Conservation (phyloP, 345 rosid genomes). For the Eutrema heterophyllum region DNA sequence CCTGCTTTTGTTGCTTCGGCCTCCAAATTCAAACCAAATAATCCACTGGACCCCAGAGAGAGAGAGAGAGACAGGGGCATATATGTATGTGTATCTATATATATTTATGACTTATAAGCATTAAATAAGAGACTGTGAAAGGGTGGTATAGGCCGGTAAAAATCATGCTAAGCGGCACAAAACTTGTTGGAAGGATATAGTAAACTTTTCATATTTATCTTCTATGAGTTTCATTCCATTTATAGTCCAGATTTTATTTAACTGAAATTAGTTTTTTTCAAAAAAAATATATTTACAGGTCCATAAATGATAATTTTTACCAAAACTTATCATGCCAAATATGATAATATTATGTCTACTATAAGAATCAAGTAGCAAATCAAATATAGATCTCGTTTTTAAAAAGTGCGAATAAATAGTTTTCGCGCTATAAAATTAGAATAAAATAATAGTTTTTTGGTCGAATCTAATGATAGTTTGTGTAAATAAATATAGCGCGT, state of each 20-base stretch:
- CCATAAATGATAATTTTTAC: background rate
- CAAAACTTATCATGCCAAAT: background rate
- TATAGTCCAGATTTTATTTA: background rate
- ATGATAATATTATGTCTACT: background rate
- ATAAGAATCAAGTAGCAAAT: background rate
- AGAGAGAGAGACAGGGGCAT: background rate
- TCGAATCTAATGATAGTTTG: background rate
- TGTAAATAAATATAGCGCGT: background rate
- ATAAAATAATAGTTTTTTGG: too few species aligned
- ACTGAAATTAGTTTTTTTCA: background rate
- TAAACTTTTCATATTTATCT: slow-evolving; percentile 4
- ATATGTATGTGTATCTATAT: background rate
- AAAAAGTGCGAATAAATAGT: background rate
- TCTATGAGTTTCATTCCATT: slow-evolving; percentile 19
- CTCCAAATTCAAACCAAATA: slow-evolving; percentile 12
- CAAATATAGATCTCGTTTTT: background rate
- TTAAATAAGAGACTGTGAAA: slow-evolving; percentile 3
- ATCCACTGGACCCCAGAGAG: slow-evolving; percentile 1
- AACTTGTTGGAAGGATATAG: background rate
- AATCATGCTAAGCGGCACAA: slow-evolving; percentile 5
- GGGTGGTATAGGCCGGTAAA: background rate
- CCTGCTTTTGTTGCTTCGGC: background rate
- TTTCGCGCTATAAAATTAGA: background rate
- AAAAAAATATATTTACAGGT: background rate
- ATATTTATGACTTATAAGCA: background rate